phyloP scores from a whole-genome alignment of 768 basidiomycete species.

The Calocybe cyanea region DNA sequence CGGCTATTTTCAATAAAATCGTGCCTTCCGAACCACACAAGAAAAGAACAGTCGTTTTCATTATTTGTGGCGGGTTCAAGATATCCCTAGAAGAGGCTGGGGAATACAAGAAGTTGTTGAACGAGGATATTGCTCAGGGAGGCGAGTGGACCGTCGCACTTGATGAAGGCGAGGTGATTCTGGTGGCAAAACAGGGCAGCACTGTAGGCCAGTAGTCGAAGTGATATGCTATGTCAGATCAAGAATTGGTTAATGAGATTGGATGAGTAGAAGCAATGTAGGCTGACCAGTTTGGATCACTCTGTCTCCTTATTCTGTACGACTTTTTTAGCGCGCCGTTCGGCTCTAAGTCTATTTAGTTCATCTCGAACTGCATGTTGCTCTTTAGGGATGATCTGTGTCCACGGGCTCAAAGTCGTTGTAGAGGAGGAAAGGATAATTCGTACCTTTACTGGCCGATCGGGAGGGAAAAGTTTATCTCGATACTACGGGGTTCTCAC shows the following conservation, averaged over 20 bases:
- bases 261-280: neutral
- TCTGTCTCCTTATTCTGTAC: slow-evolving; percentile 36
- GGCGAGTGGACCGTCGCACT: slow-evolving; percentile 34
- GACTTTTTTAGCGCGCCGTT: slow-evolving; percentile 44
- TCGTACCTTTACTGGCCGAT: slow-evolving; percentile 48
- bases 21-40: slow-evolving; percentile 31
- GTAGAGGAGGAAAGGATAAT: neutral
- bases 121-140: slow-evolving; percentile 26
- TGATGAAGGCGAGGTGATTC: slow-evolving; percentile 35
- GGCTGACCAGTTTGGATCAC: neutral
- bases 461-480: slow-evolving; percentile 64
- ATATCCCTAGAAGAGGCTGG: slow-evolving; percentile 49
- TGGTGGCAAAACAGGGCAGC: slow-evolving; percentile 21
- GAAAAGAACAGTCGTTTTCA: slow-evolving; percentile 51
- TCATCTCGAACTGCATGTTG: slow-evolving; percentile 64
- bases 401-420: neutral
- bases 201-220: neutral
- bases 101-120: slow-evolving; percentile 42
- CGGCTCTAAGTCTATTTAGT: slow-evolving; percentile 66
- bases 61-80: slow-evolving; percentile 74
- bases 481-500: slow-evolving; percentile 48
- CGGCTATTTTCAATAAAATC: slow-evolving; percentile 48
- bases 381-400: slow-evolving; percentile 61
- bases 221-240: neutral
- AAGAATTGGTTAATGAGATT: neutral